A percentile compares a stretch with the other conserved stretches of the same genome.
Conservation (phyloP, 257 asterid genomes). For the Oldenlandia corymbosa region DNA sequence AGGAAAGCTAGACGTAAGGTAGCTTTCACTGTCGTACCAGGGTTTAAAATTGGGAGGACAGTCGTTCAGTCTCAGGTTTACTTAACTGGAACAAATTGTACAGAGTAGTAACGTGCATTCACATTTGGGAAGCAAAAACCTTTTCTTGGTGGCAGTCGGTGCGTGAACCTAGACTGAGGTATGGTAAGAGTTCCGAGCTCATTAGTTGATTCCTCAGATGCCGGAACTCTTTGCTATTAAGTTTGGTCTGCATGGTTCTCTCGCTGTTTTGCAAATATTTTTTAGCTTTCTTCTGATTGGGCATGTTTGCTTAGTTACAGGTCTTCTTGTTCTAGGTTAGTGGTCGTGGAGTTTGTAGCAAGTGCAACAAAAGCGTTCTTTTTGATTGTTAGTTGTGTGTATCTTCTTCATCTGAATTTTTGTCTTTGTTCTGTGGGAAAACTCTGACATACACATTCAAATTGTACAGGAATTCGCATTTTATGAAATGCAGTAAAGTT, state of each 20-base stretch:
- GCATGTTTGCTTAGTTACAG: constrained; percentile 5
- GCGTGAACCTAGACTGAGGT: not conserved
- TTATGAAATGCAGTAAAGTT: constrained; percentile 3
- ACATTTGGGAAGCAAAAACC: not conserved
- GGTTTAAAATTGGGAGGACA: constrained; percentile 75
- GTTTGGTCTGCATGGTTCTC: constrained; percentile 5
- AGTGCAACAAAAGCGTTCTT: constrained; percentile 9
- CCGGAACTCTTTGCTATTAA: constrained; percentile 8
- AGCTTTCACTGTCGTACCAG: constrained; percentile 86
- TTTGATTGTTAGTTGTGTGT: constrained; percentile 9
- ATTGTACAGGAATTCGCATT: constrained; percentile 16
- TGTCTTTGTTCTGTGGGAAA: not conserved
- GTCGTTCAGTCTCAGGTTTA: constrained; percentile 81
- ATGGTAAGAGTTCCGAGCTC: not conserved
- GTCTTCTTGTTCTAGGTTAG: not conserved
- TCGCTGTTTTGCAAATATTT: constrained; percentile 16
- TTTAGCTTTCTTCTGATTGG: not conserved
- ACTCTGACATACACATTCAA: constrained; percentile 11
- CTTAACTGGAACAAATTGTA: constrained; percentile 37
- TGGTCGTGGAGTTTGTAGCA: constrained; percentile 6
- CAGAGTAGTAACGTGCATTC: constrained; percentile 23
- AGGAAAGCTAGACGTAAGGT: constrained; percentile 52
- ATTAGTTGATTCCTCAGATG: constrained; percentile 3
- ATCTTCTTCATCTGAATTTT: not conserved
- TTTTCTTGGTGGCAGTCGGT: not conserved